Base-by-base conservation (phyloP, 441 rosid species). In the Daphne laureola region DNA sequence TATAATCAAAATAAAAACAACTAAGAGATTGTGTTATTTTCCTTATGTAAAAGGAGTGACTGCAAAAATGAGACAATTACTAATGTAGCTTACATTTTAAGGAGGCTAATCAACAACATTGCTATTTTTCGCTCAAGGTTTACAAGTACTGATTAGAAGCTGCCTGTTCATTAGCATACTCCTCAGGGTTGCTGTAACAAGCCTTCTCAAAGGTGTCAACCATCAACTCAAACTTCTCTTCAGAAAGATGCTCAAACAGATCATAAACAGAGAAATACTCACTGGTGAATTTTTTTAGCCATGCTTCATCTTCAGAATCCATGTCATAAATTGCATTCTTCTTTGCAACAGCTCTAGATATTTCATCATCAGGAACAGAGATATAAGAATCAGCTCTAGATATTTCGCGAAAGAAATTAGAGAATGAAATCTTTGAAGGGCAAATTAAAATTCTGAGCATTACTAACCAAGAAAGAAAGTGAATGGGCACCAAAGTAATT, bases 271-370 rank as follows among this genome's bases (percentile, higher is more conserved):
- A 27, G 5, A 50, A 61, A 57, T 56, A 31, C 43, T 66, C 79
- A 36, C 6, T 41, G 65, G 86, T 87, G 56, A 78, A 78, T 45
- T 73, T 78, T 49, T 62, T 69, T 15, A 94, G 69, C 99, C 99
- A 94, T 59, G 71, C 83, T 67, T 86, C 96, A 71, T 94, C 99
- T 66, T 94, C 99, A 21, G 81, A 82, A 66, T 94, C 98, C 85
- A 90, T 74, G 72, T 94, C 99, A 71, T 90, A 90, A 56, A 61
- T 75, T 14, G 95, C 87, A 9, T 66, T 58, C 64, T 59, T 81
- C 65, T 69, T 84, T 14, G 81, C 76, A 78, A 94, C 50, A 56
- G 87, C 92, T 76, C 99, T 90, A 18, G 84, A 78, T 17, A 86
- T 78, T 77, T 94, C 98, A 69, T 88, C 86, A 15, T 57, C 76